Percentiles rank a stretch among this genome's conserved stretches.
These are phyloP conservation scores for Quercus ilex DNA, from an alignment of 306 rosid species.

Conservation along the genomic window DNA sequence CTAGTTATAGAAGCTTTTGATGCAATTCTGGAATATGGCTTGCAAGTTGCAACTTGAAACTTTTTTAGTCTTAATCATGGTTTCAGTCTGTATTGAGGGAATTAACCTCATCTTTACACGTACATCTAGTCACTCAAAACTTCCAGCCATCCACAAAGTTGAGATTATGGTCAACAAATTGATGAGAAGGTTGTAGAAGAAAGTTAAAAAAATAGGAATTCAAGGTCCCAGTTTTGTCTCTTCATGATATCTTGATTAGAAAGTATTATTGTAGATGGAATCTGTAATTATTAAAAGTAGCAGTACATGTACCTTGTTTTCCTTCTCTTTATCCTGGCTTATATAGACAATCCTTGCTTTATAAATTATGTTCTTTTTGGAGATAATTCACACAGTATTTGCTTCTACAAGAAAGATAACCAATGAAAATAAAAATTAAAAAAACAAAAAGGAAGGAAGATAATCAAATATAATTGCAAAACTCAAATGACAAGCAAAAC, in stretches of 20 bases:
- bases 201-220: constrained; percentile 24
- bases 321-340: constrained; percentile 5
- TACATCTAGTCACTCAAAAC: constrained; percentile 2
- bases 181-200: constrained; percentile 9
- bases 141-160: constrained; percentile 13
- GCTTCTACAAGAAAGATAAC: constrained; percentile 11
- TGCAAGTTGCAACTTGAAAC: constrained; percentile 17
- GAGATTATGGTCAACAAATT: constrained; percentile 23
- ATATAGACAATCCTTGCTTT: background rate
- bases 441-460: background rate
- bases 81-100: constrained; percentile 18
- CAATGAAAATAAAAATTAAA: background rate
- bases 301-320: constrained; percentile 1
- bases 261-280: constrained; percentile 21
- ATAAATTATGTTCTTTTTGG: background rate
- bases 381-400: background rate
- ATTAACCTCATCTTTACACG: constrained; percentile 28
- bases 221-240: constrained; percentile 26
- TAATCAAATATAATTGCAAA: background rate
- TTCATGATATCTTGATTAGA: constrained; percentile 17
- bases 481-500: background rate
- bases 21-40: constrained; percentile 20
- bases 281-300: constrained; percentile 22
- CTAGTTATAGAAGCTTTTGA: constrained; percentile 23
- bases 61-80: constrained; percentile 18